Evolutionary conservation across 345 rosid species (phyloP), one percentile per base, ranked within the genome.

Genomic region (Mangifera indica): DNA sequence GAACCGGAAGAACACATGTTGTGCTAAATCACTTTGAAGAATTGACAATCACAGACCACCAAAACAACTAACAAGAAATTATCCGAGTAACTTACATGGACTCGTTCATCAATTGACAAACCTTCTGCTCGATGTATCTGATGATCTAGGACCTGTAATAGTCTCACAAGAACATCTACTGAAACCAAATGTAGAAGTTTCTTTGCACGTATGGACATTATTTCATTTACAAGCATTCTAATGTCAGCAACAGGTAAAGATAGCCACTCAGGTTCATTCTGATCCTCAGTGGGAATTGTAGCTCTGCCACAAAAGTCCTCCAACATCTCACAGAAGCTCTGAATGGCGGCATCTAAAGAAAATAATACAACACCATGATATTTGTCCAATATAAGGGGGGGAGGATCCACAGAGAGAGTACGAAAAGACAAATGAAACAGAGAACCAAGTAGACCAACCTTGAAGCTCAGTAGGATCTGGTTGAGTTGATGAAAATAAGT

Each of bases 101-200:
- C 94, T 76, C 67, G 88, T 65, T 84, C 89, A 77, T 79, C 81
- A 46, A 93, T 59, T 12, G 97, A 88, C 71, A 93, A 83, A 69
- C 99, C 99, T 81, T 93, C 98, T 67, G 98, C 99, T 72, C 92
- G 89, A 85, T 95, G 99, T 80, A 95, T 95, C 79, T 95, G 99
- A 82, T 87, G 91, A 84, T 95, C 99, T 40, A 95, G 85, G 75
- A 89, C 84, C 77, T 71, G 84, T 70, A 95, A 79, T 64, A 89
- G 75, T 77, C 87, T 88, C 60, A 90, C 83, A 68, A 95, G 90
- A 79, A 83, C 77, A 82, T 92, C 97, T 64, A 84, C 90, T 67
- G 97, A 92, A 74, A 93, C 93, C 87, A 88, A 78, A 83, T 95
- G 93, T 21, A 95, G 83, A 82, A 95, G 91, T 70, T 78, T 87